Evolutionary conservation across 192 early-diverging fungal species (phyloP).

Genomic region (Entomortierella chlamydospora): DNA sequence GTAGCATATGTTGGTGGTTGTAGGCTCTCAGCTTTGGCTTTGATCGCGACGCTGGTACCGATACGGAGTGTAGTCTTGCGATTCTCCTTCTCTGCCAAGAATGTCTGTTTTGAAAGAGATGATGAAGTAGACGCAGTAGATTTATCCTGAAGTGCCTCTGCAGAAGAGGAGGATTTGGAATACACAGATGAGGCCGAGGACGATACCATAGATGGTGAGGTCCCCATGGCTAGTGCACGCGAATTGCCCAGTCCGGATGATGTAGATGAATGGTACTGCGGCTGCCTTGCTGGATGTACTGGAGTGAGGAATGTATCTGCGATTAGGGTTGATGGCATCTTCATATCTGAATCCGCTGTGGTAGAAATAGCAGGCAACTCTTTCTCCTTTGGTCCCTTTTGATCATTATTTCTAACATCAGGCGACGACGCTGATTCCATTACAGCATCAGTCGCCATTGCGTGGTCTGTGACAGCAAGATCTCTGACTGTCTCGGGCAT

Average conservation of each 20-base stretch:
- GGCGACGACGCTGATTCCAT: conserved; percentile 15
- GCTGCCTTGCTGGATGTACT: conserved; percentile 1
- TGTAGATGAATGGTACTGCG: conserved; percentile 10
- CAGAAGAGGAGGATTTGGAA: conserved; percentile 16
- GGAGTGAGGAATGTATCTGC: conserved; percentile 17
- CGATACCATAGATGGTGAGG: neutral
- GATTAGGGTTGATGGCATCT: conserved; percentile 13
- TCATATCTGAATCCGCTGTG: neutral
- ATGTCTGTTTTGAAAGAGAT: conserved; percentile 18
- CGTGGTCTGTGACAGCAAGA: conserved; percentile 20
- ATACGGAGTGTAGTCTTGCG: conserved; percentile 37
- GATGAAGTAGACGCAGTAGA: neutral
- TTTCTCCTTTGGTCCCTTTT: neutral
- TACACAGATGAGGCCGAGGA: conserved; percentile 20
- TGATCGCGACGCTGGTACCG: conserved; percentile 16
- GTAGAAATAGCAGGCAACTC: conserved; percentile 1
- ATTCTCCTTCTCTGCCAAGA: conserved; percentile 27
- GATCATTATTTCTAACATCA: neutral
- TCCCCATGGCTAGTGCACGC: conserved; percentile 1
- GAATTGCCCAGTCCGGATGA: conserved; percentile 25
- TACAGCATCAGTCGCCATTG: conserved; percentile 4
- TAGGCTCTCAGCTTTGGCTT: conserved; percentile 24
- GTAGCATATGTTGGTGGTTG: conserved; percentile 19
- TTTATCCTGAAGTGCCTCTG: neutral
- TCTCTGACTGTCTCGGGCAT: neutral